Conservation (phyloP, 176 grass and related monocot genomes). For the Leersia perrieri region DNA sequence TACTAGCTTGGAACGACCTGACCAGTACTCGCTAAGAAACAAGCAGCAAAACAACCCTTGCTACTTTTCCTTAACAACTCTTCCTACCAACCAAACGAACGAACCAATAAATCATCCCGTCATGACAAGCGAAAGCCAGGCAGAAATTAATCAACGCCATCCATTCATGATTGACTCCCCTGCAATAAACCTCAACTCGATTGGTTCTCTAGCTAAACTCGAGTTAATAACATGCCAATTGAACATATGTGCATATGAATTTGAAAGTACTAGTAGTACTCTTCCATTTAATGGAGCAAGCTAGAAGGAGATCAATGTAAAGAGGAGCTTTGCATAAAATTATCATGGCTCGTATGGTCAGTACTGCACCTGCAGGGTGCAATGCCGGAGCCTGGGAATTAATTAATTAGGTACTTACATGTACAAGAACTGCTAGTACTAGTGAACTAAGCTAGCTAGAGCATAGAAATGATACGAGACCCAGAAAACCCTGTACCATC, state of each 20-base stretch:
- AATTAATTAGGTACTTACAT: constrained; percentile 44
- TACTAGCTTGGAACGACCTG: constrained; percentile 41
- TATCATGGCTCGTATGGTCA: constrained; percentile 43
- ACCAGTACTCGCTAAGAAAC: constrained; percentile 36
- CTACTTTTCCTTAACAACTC: constrained; percentile 40
- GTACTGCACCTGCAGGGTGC: constrained; percentile 31
- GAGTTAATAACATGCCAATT: constrained; percentile 7
- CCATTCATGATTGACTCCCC: not conserved
- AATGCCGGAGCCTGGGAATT: constrained; percentile 36
- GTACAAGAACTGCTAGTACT: constrained; percentile 47
- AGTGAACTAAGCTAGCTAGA: constrained; percentile 28
- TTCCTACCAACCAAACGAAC: constrained; percentile 42
- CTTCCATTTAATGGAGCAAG: constrained; percentile 31
- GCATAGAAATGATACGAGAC: constrained; percentile 31
- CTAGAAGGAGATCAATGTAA: not conserved
- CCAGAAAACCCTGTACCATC: constrained; percentile 37
- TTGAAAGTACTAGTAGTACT: not conserved
- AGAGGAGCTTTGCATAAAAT: constrained; percentile 44
- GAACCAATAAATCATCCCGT: not conserved
- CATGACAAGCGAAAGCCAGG: constrained; percentile 18
- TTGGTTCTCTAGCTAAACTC: not conserved
- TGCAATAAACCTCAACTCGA: constrained; percentile 1
- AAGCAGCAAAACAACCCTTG: constrained; percentile 32
- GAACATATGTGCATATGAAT: constrained; percentile 16
- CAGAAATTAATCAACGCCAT: not conserved